Conservation (phyloP, 306 rosid species). For the Fragaria nilgerrensis region DNA sequence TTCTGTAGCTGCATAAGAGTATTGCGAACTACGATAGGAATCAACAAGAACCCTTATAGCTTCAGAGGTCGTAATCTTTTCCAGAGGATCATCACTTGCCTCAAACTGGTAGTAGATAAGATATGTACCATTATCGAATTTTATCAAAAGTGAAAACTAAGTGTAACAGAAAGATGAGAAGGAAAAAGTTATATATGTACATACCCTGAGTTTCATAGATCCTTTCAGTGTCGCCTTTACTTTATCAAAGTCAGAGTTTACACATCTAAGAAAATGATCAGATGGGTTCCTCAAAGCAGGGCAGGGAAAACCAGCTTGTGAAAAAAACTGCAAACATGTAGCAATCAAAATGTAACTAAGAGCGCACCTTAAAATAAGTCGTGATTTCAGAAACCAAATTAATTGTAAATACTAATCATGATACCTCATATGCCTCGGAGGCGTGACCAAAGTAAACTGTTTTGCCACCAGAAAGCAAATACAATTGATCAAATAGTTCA, state of each 20-base stretch:
- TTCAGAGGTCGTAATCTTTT: constrained; percentile 75
- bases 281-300: constrained; percentile 98
- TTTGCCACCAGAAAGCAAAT: constrained; percentile 90
- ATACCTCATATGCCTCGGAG: constrained; percentile 88
- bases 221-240: constrained; percentile 83
- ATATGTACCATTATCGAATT: background rate
- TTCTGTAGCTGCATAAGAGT: constrained; percentile 60
- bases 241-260: constrained; percentile 96
- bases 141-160: background rate
- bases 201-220: constrained; percentile 89
- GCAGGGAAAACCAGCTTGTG: constrained; percentile 97
- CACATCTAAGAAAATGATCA: constrained; percentile 90
- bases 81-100: constrained; percentile 82
- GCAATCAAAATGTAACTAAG: background rate
- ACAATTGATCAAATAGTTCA: constrained; percentile 86
- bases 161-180: background rate
- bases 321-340: constrained; percentile 67
- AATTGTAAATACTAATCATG: background rate
- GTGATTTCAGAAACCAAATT: background rate
- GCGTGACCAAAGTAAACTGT: constrained; percentile 93
- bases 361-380: background rate
- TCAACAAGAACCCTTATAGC: constrained; percentile 72
- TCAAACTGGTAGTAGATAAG: constrained; percentile 53
- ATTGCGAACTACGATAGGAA: constrained; percentile 67
- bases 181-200: background rate